Conservation (phyloP, 495 filamentous ascomycete genomes). For the Podospora anserina region DNA sequence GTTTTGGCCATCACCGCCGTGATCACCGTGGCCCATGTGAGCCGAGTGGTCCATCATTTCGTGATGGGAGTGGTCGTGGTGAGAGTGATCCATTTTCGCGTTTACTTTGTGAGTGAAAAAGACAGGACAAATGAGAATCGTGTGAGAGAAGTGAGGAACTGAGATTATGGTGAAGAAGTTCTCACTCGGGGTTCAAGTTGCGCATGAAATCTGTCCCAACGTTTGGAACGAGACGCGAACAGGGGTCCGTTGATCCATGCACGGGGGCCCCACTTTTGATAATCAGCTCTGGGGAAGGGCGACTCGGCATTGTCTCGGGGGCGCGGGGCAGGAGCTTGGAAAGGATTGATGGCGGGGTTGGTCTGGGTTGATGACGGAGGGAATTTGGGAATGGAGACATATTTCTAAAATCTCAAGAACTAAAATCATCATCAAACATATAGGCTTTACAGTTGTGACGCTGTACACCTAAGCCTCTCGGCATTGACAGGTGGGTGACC, state of each 20-base stretch:
- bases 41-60: constrained; percentile 45
- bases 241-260: background rate
- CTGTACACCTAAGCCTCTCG: background rate
- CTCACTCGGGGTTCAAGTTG: background rate
- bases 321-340: background rate
- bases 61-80: constrained; percentile 37
- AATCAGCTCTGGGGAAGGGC: background rate
- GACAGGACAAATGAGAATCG: background rate
- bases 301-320: background rate
- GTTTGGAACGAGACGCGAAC: background rate
- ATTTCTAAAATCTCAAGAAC: background rate
- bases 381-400: background rate
- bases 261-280: background rate
- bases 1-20: constrained; percentile 21
- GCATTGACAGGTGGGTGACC: background rate
- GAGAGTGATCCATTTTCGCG: constrained; percentile 43
- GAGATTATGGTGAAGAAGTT: background rate
- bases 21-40: constrained; percentile 47
- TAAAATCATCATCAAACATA: no score
- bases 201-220: background rate
- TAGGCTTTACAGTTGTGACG: no score
- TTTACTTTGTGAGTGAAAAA: background rate
- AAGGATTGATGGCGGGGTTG: background rate
- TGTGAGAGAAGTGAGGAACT: background rate
- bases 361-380: constrained; percentile 1